These are phyloP conservation scores for Coniferiporia weirii DNA, from an alignment of 1,284 basidiomycete species.

Conservation along the genomic window DNA sequence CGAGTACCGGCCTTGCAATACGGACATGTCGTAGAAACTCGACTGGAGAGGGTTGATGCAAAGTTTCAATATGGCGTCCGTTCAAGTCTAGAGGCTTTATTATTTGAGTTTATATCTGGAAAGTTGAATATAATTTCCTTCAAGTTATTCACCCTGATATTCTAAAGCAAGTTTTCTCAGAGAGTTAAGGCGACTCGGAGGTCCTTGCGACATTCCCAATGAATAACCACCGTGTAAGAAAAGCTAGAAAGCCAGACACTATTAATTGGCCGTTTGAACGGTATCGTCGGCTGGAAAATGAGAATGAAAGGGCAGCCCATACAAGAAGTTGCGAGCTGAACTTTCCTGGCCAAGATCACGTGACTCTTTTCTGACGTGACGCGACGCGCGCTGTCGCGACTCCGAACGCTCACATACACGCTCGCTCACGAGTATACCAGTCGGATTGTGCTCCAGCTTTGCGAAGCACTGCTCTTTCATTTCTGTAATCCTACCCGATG, in stretches of 20 bases:
- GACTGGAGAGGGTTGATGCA: constrained; percentile 52
- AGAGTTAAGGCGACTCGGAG: background rate
- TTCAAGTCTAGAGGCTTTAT: constrained; percentile 51
- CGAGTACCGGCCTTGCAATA: constrained; percentile 73
- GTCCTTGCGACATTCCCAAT: background rate
- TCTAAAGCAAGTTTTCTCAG: constrained; percentile 21
- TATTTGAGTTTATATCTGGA: background rate
- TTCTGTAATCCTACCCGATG: background rate
- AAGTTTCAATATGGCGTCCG: constrained; percentile 47
- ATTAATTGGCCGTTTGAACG: background rate
- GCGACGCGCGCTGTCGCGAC: background rate
- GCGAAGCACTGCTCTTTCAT: background rate
- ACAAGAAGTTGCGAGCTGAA: too few species aligned
- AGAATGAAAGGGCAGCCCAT: too few species aligned
- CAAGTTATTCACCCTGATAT: constrained; percentile 23
- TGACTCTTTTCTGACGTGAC: constrained; percentile 1
- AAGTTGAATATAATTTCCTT: background rate
- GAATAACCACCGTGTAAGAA: background rate
- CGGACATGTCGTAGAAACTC: constrained; percentile 72
- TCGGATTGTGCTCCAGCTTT: too few species aligned
- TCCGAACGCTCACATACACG: background rate
- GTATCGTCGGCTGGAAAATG: too few species aligned
- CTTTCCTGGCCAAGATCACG: background rate
- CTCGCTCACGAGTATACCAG: too few species aligned
- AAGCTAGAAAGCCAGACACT: too few species aligned